A percentile compares a stretch with the other conserved stretches of the same genome.
These are phyloP conservation scores for Boletus semigastroideus DNA, from an alignment of 1,284 basidiomycete species.

Conservation along the genomic window DNA sequence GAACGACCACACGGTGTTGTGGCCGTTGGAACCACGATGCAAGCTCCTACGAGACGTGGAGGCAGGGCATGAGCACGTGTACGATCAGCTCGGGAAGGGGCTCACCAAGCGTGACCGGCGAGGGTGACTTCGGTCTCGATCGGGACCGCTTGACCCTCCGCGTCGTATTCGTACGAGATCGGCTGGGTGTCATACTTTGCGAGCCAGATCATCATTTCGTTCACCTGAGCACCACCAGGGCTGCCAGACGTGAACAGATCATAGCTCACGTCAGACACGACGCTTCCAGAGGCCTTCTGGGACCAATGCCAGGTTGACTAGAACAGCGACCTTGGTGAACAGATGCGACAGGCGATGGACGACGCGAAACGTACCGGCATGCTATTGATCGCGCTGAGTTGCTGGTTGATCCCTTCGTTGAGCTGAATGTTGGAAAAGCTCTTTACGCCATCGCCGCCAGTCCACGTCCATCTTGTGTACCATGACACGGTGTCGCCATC, in stretches of 20 bases:
- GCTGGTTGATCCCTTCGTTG: slow-evolving; percentile 50
- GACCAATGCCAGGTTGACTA: slow-evolving; percentile 48
- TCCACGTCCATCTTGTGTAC: slow-evolving; percentile 57
- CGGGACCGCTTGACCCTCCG: slow-evolving; percentile 48
- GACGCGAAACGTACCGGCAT: slow-evolving; percentile 47
- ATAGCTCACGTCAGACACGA: slow-evolving; percentile 57
- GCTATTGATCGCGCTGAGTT: slow-evolving; percentile 50
- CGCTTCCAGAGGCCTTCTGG: slow-evolving; percentile 27
- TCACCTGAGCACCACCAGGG: slow-evolving; percentile 48
- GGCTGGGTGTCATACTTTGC: slow-evolving; percentile 58
- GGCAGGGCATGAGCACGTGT: neutral
- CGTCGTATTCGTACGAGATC: slow-evolving; percentile 49
- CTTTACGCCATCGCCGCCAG: slow-evolving; percentile 53
- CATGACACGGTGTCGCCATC: slow-evolving; percentile 49
- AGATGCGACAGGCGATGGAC: neutral
- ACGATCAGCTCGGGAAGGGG: neutral
- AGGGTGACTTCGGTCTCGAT: slow-evolving; percentile 44
- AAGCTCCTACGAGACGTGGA: slow-evolving; percentile 44
- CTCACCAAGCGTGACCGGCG: slow-evolving; percentile 54
- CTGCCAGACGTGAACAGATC: slow-evolving; percentile 61
- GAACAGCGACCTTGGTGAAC: neutral
- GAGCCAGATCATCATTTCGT: slow-evolving; percentile 72
- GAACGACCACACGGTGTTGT: slow-evolving; percentile 66
- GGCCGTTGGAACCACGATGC: slow-evolving; percentile 56
- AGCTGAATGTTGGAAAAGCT: slow-evolving; percentile 60